Percentiles rank a stretch among this genome's conserved stretches.
Conservation (phyloP, 495 filamentous ascomycete species). For the Entonaema liquescens region DNA sequence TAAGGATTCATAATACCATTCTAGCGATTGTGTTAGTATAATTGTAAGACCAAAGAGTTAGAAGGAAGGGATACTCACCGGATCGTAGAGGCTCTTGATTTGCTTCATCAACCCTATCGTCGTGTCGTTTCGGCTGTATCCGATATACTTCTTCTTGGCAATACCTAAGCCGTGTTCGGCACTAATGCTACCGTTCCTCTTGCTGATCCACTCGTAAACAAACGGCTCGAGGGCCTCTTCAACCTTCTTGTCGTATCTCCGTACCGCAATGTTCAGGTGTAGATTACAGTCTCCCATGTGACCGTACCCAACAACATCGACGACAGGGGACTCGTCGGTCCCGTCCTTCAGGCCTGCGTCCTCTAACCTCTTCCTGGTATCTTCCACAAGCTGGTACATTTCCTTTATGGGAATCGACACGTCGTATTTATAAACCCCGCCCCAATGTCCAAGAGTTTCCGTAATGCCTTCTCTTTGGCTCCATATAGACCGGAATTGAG, state of each 20-base stretch:
- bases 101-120: constrained; percentile 93
- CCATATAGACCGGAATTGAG: constrained; percentile 87
- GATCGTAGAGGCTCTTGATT: constrained; percentile 90
- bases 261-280: constrained; percentile 85
- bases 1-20: constrained; percentile 96
- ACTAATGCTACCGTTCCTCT: constrained; percentile 88
- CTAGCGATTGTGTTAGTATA: constrained; percentile 50
- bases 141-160: constrained; percentile 93
- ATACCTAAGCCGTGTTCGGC: constrained; percentile 95
- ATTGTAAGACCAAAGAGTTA: background rate
- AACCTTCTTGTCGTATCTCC: constrained; percentile 85
- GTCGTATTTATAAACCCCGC: constrained; percentile 98
- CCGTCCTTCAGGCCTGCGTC: constrained; percentile 80
- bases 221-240: constrained; percentile 92
- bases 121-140: constrained; percentile 86
- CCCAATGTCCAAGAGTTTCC: constrained; percentile 86
- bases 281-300: constrained; percentile 98
- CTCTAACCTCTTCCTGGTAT: constrained; percentile 73
- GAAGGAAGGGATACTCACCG: constrained; percentile 66
- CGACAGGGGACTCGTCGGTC: constrained; percentile 78
- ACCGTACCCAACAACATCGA: constrained; percentile 92
- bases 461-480: constrained; percentile 92
- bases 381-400: constrained; percentile 88
- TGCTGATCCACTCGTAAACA: constrained; percentile 95
- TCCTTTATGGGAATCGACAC: constrained; percentile 90